Base-by-base conservation (phyloP, 2,329 filamentous ascomycete species). In the Nothophoma quercina region DNA sequence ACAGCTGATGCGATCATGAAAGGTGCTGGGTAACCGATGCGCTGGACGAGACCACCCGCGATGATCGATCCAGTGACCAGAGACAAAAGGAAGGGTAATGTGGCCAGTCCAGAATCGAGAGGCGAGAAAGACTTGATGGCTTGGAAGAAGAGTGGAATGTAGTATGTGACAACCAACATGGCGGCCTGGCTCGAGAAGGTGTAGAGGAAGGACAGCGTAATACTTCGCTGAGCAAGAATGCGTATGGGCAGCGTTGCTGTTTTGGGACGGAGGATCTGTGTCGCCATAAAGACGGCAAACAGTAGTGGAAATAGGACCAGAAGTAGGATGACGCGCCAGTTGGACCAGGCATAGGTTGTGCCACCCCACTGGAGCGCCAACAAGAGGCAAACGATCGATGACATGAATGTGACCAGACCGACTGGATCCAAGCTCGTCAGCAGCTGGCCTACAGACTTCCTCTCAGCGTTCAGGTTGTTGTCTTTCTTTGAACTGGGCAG, bases 271-370 rank as follows among this genome's bases (percentile, higher is more conserved):
- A 34, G 40, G 7, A 60, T 48, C 30, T 66, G 61, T 10, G 55
- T 60, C 5, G 60, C 55, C 25, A 78, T 52, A 56, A 83, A 83
- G 4, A n/a, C n/a, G n/a, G n/a, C n/a, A n/a, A n/a, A n/a, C n/a
- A n/a, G n/a, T n/a, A n/a, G n/a, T n/a, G 56, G 63, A 6, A 70
- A 71, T 4, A 81, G 55, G 30, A 70, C 64, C 32, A 79, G 56
- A 51, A 81, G 68, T 1, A 71, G 75, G 19, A 82, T 76, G 40
- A 82, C 72, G 8, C 75, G 71, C 0, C 68, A 68, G 40, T 72
- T 71, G 35, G 62, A 70, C 79, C 78, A 81, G 12, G 55, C 28
- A 26, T 69, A 68, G n/a, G n/a, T n/a, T n/a, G n/a, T n/a, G n/a
- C n/a, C n/a, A n/a, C n/a, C 64, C 64, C 67, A 72, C 30, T 72